These are phyloP conservation scores for Syzygium aromaticum DNA, from an alignment of 345 rosid genomes.

Conservation along the genomic window DNA sequence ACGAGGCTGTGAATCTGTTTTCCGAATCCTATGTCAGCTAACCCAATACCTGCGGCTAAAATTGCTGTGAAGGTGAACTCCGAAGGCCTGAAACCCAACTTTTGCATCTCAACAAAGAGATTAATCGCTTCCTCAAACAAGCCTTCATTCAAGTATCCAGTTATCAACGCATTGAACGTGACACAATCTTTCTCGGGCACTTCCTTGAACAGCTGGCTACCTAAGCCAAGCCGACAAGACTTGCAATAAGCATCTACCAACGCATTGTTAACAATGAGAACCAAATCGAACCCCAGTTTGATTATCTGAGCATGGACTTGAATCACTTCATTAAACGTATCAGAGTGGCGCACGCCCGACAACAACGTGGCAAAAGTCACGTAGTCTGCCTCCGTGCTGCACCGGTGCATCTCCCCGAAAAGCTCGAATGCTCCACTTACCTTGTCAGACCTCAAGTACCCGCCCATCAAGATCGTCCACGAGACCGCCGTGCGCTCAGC, in stretches of 20 bases:
- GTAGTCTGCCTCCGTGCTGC: slow-evolving; percentile 37
- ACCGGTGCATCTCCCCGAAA: slow-evolving; percentile 44
- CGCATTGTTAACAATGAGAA: slow-evolving; percentile 50
- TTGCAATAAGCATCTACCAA: slow-evolving; percentile 76
- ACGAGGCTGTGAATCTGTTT: slow-evolving; percentile 58
- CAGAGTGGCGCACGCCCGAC: slow-evolving; percentile 42
- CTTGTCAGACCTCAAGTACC: slow-evolving; percentile 32
- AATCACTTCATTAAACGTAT: slow-evolving; percentile 14
- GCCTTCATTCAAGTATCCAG: slow-evolving; percentile 59
- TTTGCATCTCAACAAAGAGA: slow-evolving; percentile 53
- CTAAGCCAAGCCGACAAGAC: slow-evolving; percentile 29
- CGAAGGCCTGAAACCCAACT: slow-evolving; percentile 47
- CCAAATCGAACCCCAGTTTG: slow-evolving; percentile 38
- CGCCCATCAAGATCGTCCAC: slow-evolving; percentile 87
- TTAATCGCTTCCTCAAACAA: slow-evolving; percentile 38
- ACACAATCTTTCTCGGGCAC: slow-evolving; percentile 56
- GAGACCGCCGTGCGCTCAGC: slow-evolving; percentile 49
- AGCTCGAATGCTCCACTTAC: slow-evolving; percentile 49
- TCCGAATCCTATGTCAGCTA: slow-evolving; percentile 43
- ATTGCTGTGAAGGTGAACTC: slow-evolving; percentile 81
- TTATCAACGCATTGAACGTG: slow-evolving; percentile 63
- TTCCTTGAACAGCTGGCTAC: slow-evolving; percentile 33
- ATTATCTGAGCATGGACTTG: slow-evolving; percentile 54
- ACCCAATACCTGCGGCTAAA: slow-evolving; percentile 47
- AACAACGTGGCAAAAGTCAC: slow-evolving; percentile 70